Evolutionary conservation across 208 protist species (phyloP), one percentile per base, ranked within the genome.

Genomic region (Acanthamoeba castellanii): DNA sequence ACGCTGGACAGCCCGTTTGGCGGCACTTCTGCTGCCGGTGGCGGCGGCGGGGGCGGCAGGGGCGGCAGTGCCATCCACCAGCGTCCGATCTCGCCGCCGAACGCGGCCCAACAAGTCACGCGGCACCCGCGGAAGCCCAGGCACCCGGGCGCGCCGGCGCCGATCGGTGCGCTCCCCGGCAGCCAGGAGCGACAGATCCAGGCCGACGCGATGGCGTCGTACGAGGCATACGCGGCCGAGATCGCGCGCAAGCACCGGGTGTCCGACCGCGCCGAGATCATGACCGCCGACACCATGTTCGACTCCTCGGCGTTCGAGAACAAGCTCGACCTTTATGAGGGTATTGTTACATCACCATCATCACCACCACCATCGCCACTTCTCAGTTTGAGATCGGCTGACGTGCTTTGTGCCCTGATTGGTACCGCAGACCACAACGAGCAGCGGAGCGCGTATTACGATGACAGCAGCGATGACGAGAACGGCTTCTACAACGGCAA

Each of bases 231-330:
- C 45, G 76, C 76, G 3, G 76, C 76, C 11, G 76, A 85, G 76
- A 57, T 85, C 25, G 76, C 76, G 76, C 76, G 76, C 22, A 85
- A 85, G 47, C 76, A 85, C 45, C 6, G 34, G 20, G 45, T 85
- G 20, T 45, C 13, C 8, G 76, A 85, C 47, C 32, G 42, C 2
- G 47, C 25, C 25, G 76, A 85, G 47, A 57, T 85, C 25, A 85
- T 85, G 76, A 57, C 76, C 7, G 76, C 45, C 25, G 47, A 85
- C 25, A 30, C 34, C 76, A 85, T 85, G 76, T 85, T 85, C 42
- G 76, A 85, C 47, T 85, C 76, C 18, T 85, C 76, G 14, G 76
- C 76, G 13, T 85, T 85, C 42, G 76, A 85, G 42, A 30, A 85
- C 34, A 50, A 57, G 76, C 76, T 85, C 11, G 45, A 30, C 47